Base-by-base conservation (phyloP, 2,329 filamentous ascomycete genomes). In the Didymosphaeria variabile region DNA sequence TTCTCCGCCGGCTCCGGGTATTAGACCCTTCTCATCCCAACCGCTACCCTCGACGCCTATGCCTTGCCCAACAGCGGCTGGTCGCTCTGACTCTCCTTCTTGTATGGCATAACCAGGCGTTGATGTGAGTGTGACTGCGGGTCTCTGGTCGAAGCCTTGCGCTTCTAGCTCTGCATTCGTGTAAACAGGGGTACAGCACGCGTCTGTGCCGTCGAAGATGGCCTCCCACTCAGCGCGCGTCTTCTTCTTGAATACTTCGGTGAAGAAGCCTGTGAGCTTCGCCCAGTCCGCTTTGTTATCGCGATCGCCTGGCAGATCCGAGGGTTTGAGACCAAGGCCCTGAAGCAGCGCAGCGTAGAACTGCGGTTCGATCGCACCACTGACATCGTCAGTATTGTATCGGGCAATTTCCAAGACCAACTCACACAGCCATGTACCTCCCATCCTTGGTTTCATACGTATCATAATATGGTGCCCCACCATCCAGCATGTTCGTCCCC, bases 121-220 rank as follows among this genome's bases (percentile, higher is more conserved):
- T 26, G 82, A 84, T 40, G 83, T 85, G 71, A 97, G 78, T 38
- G 88, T 88, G 10, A 94, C 90, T 1, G 85, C 79, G 1, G 91
- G 91, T 62, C 91, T 79, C 79, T 92, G 90, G 66, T 93, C 90
- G 50, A 89, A 88, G 0, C 84, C 84, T 21, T 76, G 79, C n/a
- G 75, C 66, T 71, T 92, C 87, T 46, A 97, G 81, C 79, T 97
- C 93, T 0, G 68, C 72, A 66, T 93, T 91, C 36, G 88, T 89
- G 45, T 97, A 81, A 1, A 98, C 91, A 0, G 94, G 94, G n/a
- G 92, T 93, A 65, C 91, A 93, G 77, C 94, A 98, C 1, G 94
- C 94, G 79, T 98, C 94, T 0, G 91, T 95, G 12, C 91, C 92
- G 75, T 97, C 92, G 75, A 97, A 98, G 6, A 97, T 82, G 3